These are phyloP conservation scores for Mimosa pudica DNA, from an alignment of 306 rosid genomes.

Conservation along the genomic window DNA sequence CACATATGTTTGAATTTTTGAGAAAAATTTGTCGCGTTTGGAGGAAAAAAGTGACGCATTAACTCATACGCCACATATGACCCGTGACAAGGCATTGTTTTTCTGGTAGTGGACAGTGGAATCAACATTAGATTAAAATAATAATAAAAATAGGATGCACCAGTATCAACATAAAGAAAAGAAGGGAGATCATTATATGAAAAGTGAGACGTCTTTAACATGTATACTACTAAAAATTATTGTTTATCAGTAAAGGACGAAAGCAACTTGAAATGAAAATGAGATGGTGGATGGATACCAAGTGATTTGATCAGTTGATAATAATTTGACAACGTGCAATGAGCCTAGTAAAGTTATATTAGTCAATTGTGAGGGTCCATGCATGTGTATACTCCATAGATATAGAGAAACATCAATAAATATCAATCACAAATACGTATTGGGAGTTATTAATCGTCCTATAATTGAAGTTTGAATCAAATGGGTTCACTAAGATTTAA, in stretches of 20 bases:
- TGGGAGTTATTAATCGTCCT: neutral
- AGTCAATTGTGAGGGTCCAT: neutral
- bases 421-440: neutral
- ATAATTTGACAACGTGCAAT: conserved; percentile 11
- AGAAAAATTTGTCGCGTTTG: too few relatives aligned
- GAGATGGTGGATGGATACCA: neutral
- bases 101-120: too few relatives aligned
- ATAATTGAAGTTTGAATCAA: neutral
- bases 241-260: neutral
- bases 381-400: neutral
- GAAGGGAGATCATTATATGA: neutral
- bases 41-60: too few relatives aligned
- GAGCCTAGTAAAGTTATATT: neutral
- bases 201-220: conserved; percentile 4
- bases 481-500: neutral
- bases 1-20: too few relatives aligned
- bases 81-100: too few relatives aligned
- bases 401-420: neutral
- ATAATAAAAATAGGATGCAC: too few relatives aligned
- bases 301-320: conserved; percentile 17
- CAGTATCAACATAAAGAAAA: neutral
- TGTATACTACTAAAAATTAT: neutral
- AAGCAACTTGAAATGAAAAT: conserved; percentile 25
- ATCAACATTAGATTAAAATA: neutral
- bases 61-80: too few relatives aligned